Evolutionary conservation across 768 basidiomycete genomes (phyloP).

Genomic region (Collybia nuda): DNA sequence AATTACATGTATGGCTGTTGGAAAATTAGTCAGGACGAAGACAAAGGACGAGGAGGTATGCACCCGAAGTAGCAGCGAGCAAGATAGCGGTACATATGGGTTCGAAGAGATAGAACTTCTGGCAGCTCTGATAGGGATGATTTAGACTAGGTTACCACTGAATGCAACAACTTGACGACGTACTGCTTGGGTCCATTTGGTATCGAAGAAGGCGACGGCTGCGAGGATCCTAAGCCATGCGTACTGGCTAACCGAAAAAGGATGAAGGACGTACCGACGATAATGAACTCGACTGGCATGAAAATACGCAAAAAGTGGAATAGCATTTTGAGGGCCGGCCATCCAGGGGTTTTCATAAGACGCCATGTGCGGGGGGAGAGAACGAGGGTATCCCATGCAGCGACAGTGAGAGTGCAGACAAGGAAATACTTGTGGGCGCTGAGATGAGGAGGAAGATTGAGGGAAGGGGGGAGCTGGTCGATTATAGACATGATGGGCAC

Average conservation of each 20-base stretch:
- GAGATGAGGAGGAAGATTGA: conserved; percentile 75
- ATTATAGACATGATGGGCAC: conserved; percentile 27
- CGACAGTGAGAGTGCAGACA: conserved; percentile 86
- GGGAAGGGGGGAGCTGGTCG: conserved; percentile 56
- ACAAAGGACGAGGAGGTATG: conserved; percentile 8
- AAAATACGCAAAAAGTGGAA: conserved; percentile 74
- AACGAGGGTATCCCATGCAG: conserved; percentile 88
- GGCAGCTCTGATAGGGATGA: conserved; percentile 45
- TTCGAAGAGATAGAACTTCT: conserved; percentile 79
- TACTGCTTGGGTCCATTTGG: conserved; percentile 58
- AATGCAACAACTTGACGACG: conserved; percentile 15
- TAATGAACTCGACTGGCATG: conserved; percentile 78
- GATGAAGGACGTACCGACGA: conserved; percentile 53
- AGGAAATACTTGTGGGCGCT: conserved; percentile 88
- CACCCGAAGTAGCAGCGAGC: conserved; percentile 68
- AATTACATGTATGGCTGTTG: conserved; percentile 65
- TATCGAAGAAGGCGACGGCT: conserved; percentile 87
- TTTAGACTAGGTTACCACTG: conserved; percentile 1
- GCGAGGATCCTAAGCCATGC: conserved; percentile 8
- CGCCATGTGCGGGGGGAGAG: conserved; percentile 79
- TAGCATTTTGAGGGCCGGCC: conserved; percentile 77
- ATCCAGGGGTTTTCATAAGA: conserved; percentile 59
- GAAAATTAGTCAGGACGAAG: background rate
- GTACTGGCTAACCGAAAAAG: background rate
- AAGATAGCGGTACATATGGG: conserved; percentile 84